Evolutionary conservation across 2,329 filamentous ascomycete genomes (phyloP).

Genomic region (Talaromyces islandicus): DNA sequence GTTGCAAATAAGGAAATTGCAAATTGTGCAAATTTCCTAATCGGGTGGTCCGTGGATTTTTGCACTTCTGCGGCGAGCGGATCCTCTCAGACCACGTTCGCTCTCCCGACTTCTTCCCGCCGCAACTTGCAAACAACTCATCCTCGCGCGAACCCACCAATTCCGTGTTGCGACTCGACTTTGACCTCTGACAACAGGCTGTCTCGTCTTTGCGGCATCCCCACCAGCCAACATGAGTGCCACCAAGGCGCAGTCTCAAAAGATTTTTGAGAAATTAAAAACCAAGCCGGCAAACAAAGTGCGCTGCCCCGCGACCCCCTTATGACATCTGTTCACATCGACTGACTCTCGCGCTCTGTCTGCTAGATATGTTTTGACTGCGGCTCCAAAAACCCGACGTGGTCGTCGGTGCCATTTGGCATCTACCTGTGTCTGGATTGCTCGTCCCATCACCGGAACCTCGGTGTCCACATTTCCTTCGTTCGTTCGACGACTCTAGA

Average conservation of each 20-base stretch:
- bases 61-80: neutral
- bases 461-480: conserved; percentile 98
- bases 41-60: neutral
- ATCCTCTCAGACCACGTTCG: conserved; percentile 33
- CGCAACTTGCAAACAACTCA: conserved; percentile 9
- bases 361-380: conserved; percentile 94
- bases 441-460: conserved; percentile 92
- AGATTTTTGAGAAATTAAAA: conserved; percentile 97
- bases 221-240: conserved; percentile 53
- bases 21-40: neutral
- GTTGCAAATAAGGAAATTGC: neutral
- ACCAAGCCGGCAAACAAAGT: conserved; percentile 93
- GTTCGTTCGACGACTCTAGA: conserved; percentile 97
- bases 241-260: conserved; percentile 89
- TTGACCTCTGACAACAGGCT: neutral
- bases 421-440: conserved; percentile 99
- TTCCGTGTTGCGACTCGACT: neutral
- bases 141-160: neutral
- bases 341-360: conserved; percentile 11
- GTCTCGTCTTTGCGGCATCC: conserved; percentile 8
- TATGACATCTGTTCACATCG: conserved; percentile 2
- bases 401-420: conserved; percentile 94
- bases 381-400: conserved; percentile 93
- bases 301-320: conserved; percentile 25
- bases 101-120: conserved; percentile 23